These are phyloP conservation scores for Juncus inflexus DNA, from an alignment of 176 grass and related monocot species.

Conservation along the genomic window DNA sequence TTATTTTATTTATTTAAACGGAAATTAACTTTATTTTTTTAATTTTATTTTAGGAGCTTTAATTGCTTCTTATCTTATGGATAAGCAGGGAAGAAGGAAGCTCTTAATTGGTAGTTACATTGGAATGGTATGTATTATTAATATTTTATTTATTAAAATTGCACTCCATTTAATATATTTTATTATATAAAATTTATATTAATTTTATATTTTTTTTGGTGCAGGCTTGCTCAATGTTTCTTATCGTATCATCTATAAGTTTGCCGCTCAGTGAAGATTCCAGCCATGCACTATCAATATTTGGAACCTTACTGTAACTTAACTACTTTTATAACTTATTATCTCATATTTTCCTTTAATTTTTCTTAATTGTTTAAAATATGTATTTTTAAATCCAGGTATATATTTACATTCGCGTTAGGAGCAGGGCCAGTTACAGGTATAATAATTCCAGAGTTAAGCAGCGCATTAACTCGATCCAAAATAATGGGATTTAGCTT, in stretches of 20 bases:
- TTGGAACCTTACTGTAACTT: conserved; percentile 74
- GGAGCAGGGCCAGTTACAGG: conserved; percentile 94
- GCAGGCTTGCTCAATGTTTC: conserved; percentile 90
- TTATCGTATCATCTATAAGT: conserved; percentile 75
- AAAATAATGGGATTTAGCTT: conserved; percentile 98
- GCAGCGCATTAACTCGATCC: conserved; percentile 63
- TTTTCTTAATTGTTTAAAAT: conserved; percentile 8
- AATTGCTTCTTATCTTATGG: conserved; percentile 88
- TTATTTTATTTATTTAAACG: conserved; percentile 30
- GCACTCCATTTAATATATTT: background rate
- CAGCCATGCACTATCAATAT: conserved; percentile 63
- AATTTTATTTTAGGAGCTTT: conserved; percentile 58
- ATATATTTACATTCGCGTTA: conserved; percentile 86
- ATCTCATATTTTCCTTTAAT: background rate
- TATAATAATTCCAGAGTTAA: conserved; percentile 93
- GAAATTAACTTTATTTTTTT: conserved; percentile 1
- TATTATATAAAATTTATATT: conserved; percentile 8
- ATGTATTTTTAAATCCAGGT: conserved; percentile 52
- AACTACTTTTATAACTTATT: too few relatives aligned
- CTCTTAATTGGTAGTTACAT: conserved; percentile 95
- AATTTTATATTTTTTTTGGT: conserved; percentile 30
- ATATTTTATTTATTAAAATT: conserved; percentile 5
- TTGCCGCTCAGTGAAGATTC: conserved; percentile 61
- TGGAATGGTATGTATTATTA: conserved; percentile 66
- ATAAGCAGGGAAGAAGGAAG: conserved; percentile 88